phyloP scores from a whole-genome alignment of 2,329 filamentous ascomycete species.

The Nannizzia gypsea region DNA sequence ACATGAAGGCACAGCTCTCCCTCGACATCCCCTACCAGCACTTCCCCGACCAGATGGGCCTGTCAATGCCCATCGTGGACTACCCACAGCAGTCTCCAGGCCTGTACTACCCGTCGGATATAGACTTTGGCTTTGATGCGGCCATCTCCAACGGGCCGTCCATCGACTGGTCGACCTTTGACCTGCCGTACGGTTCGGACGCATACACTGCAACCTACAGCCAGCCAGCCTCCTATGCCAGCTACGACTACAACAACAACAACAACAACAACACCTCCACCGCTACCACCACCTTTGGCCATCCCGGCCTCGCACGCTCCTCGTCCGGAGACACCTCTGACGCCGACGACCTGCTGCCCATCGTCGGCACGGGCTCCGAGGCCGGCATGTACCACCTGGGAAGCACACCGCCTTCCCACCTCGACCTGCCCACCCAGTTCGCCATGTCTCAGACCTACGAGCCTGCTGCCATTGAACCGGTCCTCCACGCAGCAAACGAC shows the following conservation, averaged over 20 bases:
- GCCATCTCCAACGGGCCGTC: conserved; percentile 30
- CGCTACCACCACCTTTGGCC: conserved; percentile 22
- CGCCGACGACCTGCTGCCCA: conserved; percentile 33
- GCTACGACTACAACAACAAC: conserved; percentile 36
- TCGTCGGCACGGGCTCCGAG: conserved; percentile 24
- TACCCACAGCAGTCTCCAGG: conserved; percentile 29
- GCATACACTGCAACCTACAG: conserved; percentile 30
- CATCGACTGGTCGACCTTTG: conserved; percentile 40
- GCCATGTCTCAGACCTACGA: conserved; percentile 1
- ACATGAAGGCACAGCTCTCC: conserved; percentile 26
- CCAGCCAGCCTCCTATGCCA: conserved; percentile 36
- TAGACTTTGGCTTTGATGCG: conserved; percentile 29
- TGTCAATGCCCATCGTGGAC: conserved; percentile 25
- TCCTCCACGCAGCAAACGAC: conserved; percentile 6
- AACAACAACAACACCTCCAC: too few relatives aligned
- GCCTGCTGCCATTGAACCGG: conserved; percentile 8
- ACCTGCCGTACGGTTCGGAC: conserved; percentile 28
- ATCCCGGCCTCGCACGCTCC: conserved; percentile 31
- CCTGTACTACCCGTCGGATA: conserved; percentile 34
- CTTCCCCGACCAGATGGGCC: conserved; percentile 22
- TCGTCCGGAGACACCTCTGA: conserved; percentile 41
- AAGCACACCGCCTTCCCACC: conserved; percentile 6
- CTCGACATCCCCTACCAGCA: conserved; percentile 31
- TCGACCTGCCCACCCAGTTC: conserved; percentile 8
- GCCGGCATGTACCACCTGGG: conserved; percentile 24